Evolutionary conservation across 495 filamentous ascomycete genomes (phyloP), one percentile per base, ranked within the genome.

Genomic region (Penicillium tannophilum): DNA sequence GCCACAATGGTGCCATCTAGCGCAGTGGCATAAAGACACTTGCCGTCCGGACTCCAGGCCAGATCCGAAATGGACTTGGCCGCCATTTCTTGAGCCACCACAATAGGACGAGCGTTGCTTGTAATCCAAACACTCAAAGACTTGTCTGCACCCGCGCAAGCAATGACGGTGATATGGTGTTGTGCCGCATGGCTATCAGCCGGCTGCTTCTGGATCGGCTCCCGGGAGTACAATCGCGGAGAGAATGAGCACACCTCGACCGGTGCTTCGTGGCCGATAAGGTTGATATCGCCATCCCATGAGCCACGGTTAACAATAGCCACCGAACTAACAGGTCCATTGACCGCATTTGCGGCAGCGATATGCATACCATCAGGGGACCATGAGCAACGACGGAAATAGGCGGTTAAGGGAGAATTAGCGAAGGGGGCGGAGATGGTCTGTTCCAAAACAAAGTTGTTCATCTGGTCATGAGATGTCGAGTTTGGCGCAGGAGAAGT

Each of bases 171-270:
- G 5, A 96, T 90, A n/a, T 91, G 78, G 44, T 71, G 62, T 30
- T 72, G 71, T 19, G 63, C 54, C 17, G 61, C 64, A 58, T 62
- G 77, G 19, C 66, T 66, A 58, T 84, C 81, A 16, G 67, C 49
- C 26, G 71, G 58, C 36, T 71, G 58, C 66, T 81, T 80, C 59
- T 78, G 64, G 61, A 72, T 48, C 12, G 90, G 89, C 35, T 90
- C 82, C 31, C 82, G 82, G n/a, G 87, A 87, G 72, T 97, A 98
- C 39, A 98, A 74, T 55, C 95, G 82, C 8, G 94, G 95, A 12
- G 93, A 96, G 69, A 99, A 99, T 59, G 94, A 89, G 77, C 93
- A 97, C 12, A 98, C 94, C 76, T 98, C 94, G 4, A 94, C 92
- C 1, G 94, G 94, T 7, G 89, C 92, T 81, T 99, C 94, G 65